Evolutionary conservation across 768 basidiomycete genomes (phyloP), one percentile per base, ranked within the genome.

Genomic region (Lanmaoa pseudosensibilis): DNA sequence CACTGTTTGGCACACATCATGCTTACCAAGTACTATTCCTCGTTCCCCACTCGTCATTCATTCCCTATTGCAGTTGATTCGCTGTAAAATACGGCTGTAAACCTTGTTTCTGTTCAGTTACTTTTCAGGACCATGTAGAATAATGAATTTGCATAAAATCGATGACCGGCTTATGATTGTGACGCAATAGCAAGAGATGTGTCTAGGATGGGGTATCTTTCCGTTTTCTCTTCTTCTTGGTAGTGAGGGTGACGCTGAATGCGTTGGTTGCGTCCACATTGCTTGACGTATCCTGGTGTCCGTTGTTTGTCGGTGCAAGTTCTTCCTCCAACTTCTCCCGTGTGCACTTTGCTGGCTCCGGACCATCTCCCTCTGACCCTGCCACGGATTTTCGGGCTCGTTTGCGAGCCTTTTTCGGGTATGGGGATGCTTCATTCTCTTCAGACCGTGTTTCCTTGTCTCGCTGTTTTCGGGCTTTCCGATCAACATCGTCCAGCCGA

Each of bases 61-160:
- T 59, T 55, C 32, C 52, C 50, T n/a, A 45, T 36, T 23, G 34
- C 54, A 55, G 46, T 54, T 51, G 55, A 53, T 59, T 59, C 47
- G 34, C 46, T 40, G 25, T 43, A 51, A 49, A 47, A 59, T 25
- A 65, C 46, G 46, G 12, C 46, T 23, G 30, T 38, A 41, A 60
- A 51, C 33, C 18, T 54, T 57, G 32, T 58, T 57, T 64, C 12
- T 51, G 57, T 64, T 39, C 49, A 43, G 33, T 49, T 55, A 54
- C 50, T 38, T n/a, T 57, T 49, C 45, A 56, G 55, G 65, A 67
- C 56, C 56, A 67, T 67, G 66, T 67, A 68, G 66, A 68, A 55
- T 58, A 69, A 62, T 49, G 57, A 64, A 53, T 23, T 30, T 54
- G 25, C 55, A 44, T 59, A 50, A 58, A 58, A 36, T 21, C 37